Evolutionary conservation across 192 early-diverging fungal genomes (phyloP).

Genomic region (Funneliformis mosseae): DNA sequence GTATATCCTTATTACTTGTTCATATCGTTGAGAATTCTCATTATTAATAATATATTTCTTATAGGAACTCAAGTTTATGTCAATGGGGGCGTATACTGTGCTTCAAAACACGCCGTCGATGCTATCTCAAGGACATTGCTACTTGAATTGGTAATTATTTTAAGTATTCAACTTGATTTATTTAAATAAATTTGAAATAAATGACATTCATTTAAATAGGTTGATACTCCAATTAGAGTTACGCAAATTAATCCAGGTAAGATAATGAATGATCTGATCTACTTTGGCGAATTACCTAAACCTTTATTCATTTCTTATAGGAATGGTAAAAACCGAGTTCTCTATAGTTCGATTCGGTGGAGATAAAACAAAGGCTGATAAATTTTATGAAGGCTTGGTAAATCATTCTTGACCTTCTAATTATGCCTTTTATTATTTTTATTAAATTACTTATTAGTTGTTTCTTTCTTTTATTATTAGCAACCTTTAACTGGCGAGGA

Average conservation of each 20-base stretch:
- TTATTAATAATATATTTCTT: not conserved
- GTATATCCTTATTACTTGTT: conserved; percentile 32
- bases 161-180: not conserved
- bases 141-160: conserved; percentile 54
- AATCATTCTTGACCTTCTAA: not conserved
- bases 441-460: too few relatives aligned
- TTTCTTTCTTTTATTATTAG: conserved; percentile 13
- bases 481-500: conserved; percentile 70
- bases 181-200: not conserved
- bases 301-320: conserved; percentile 19
- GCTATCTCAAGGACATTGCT: conserved; percentile 79
- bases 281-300: not conserved
- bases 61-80: conserved; percentile 60
- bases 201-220: conserved; percentile 4
- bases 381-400: conserved; percentile 76
- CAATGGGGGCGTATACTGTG: conserved; percentile 83
- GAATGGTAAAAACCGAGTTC: conserved; percentile 91
- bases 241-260: conserved; percentile 76
- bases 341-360: conserved; percentile 75
- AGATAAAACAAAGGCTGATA: conserved; percentile 62
- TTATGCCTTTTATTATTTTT: too few relatives aligned
- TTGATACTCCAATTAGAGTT: conserved; percentile 71
- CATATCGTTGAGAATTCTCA: not conserved
- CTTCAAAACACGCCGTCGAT: conserved; percentile 79
- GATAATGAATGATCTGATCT: not conserved